Evolutionary conservation across 345 rosid species (phyloP), one percentile per base, ranked within the genome.

Genomic region (Bruguiera parviflora): DNA sequence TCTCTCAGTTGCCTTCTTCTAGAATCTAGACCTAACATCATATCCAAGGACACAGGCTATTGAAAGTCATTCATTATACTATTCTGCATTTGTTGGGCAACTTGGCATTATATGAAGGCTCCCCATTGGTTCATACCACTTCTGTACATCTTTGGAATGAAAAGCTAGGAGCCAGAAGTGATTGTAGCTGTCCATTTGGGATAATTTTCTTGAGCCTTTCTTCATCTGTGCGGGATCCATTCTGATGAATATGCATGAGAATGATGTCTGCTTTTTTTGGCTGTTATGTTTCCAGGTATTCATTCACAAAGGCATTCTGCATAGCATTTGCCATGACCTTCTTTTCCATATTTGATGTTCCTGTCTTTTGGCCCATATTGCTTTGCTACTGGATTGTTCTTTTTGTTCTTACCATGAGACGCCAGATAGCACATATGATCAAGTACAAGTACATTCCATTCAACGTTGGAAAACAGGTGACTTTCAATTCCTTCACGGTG

Each of bases 351-450:
- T 86, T 92, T 61, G 98, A 89, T 53, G 88, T 92, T 33, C 97
- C 93, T 3, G 96, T 86, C 65, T 87, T 92, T 76, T 90, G 97
- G 98, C 96, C 97, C 8, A 87, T 89, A 79, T 70, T 92, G 32
- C 84, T 90, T 8, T 87, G 82, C 73, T 92, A 90, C 69, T 87
- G 93, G 98, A 73, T 90, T 47, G 86, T 88, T 78, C 84, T 92
- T 47, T 90, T 90, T 75, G 66, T 83, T 72, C 82, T 87, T 56
- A 90, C 96, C 5, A 90, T 87, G 97, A 86, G 87, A 70, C 88
- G 92, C 70, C 96, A 89, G 72, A 85, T 92, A 32, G 59, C 84
- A 8, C 93, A 92, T 83, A 87, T 92, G 98, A 85, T 90, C 79
- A 92, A 91, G 77, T 89, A 89, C 90, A 89, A 83, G 61, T 90